Percentiles rank a stretch among this genome's conserved stretches.
These are phyloP conservation scores for Moricandia moricandioides DNA, from an alignment of 345 rosid genomes.

Conservation along the genomic window DNA sequence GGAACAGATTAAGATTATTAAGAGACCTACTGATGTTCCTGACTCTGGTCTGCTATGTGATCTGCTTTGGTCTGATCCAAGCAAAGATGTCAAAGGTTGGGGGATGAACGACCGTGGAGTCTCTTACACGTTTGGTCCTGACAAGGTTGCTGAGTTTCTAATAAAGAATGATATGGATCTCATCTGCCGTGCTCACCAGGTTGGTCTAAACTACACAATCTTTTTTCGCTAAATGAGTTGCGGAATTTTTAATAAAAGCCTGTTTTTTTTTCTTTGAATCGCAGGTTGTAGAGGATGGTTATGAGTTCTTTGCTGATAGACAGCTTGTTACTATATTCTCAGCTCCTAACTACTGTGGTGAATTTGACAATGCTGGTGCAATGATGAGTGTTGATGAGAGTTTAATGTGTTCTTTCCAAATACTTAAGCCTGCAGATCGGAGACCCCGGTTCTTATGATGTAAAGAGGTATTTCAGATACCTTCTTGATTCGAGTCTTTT, in stretches of 20 bases:
- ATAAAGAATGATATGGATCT: slow-evolving; percentile 89
- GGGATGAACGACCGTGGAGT: slow-evolving; percentile 93
- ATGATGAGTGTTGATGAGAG: slow-evolving; percentile 98
- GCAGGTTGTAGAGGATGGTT: slow-evolving; percentile 95
- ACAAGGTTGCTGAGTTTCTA: slow-evolving; percentile 73
- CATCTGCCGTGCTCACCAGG: slow-evolving; percentile 96
- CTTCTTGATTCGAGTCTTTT: not conserved
- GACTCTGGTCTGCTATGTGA: slow-evolving; percentile 92
- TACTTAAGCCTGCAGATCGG: slow-evolving; percentile 81
- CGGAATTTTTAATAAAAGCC: not conserved
- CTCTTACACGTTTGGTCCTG: slow-evolving; percentile 83
- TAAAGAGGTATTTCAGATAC: slow-evolving; percentile 16
- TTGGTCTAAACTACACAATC: slow-evolving; percentile 27
- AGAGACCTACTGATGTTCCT: slow-evolving; percentile 85
- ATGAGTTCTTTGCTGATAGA: slow-evolving; percentile 88
- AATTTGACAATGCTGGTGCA: slow-evolving; percentile 98
- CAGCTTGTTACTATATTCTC: slow-evolving; percentile 89
- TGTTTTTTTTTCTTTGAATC: not conserved
- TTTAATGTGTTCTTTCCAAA: slow-evolving; percentile 95
- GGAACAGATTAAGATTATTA: slow-evolving; percentile 68
- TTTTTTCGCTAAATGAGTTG: not conserved
- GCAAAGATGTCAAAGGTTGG: slow-evolving; percentile 78
- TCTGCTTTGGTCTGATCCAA: slow-evolving; percentile 94
- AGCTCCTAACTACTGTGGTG: slow-evolving; percentile 94
- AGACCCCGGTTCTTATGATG: slow-evolving; percentile 52